A percentile compares a stretch with the other conserved stretches of the same genome.
Evolutionary conservation across 306 rosid species (phyloP).

Genomic region (Gillenia trifoliata): DNA sequence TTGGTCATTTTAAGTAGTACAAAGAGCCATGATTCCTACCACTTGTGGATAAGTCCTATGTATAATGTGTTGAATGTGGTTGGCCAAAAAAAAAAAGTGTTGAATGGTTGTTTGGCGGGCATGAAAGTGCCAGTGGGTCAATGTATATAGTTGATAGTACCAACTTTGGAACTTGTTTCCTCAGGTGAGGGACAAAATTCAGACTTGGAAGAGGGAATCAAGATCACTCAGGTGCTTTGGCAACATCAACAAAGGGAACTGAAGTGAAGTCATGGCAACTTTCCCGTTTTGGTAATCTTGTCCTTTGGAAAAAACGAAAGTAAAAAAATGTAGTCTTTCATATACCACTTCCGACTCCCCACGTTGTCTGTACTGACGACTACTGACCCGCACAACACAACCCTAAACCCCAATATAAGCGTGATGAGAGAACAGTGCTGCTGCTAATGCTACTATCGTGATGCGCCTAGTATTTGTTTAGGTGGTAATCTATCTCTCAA

Average conservation of each 20-base stretch:
- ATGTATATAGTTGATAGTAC: background rate
- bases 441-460: no score
- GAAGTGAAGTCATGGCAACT: background rate
- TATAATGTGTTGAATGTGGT: background rate
- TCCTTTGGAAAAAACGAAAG: constrained; percentile 9
- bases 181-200: constrained; percentile 9
- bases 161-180: constrained; percentile 6
- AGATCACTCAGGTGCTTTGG: background rate
- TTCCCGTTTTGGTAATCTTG: constrained; percentile 60
- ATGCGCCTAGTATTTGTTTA: no score
- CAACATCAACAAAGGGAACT: background rate
- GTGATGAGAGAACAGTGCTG: no score
- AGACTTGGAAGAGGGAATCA: background rate
- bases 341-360: no score
- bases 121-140: constrained; percentile 1
- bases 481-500: no score
- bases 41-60: background rate
- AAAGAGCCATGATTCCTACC: background rate
- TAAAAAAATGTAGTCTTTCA: no score
- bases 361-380: no score
- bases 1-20: background rate
- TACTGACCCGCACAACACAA: no score
- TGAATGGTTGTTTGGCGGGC: background rate
- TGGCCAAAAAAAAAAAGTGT: background rate
- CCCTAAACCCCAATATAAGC: no score